Conservation (phyloP, 345 rosid genomes). For the Bruguiera gymnorhiza region DNA sequence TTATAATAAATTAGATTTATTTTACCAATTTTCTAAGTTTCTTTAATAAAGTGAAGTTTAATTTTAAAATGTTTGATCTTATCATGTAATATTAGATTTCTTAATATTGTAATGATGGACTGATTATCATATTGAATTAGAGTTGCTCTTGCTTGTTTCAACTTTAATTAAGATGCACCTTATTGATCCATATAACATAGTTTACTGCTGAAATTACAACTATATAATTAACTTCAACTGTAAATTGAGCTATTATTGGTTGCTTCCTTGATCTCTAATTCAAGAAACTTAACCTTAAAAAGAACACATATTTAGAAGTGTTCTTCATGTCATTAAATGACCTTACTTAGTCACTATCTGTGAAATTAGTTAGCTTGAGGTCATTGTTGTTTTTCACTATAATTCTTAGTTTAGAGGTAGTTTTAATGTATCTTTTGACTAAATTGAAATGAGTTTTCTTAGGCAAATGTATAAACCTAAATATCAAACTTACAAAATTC, state of each 20-base stretch:
- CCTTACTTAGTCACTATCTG: background rate
- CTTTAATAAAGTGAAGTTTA: background rate
- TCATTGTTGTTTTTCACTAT: background rate
- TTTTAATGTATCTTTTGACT: background rate
- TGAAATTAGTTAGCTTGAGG: background rate
- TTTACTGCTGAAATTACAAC: background rate
- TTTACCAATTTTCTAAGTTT: background rate
- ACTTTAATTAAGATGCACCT: background rate
- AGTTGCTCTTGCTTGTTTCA: background rate
- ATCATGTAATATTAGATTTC: background rate
- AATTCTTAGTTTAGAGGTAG: background rate
- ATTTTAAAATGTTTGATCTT: background rate
- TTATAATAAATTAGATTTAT: background rate
- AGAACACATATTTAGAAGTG: background rate
- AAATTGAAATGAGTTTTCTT: background rate
- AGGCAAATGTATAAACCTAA: background rate
- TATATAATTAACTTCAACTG: background rate
- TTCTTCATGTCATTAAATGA: background rate
- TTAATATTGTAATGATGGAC: background rate
- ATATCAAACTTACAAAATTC: background rate
- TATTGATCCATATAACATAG: background rate
- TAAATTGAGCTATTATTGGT: background rate
- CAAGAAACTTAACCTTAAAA: too few species aligned
- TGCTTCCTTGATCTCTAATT: too few species aligned
- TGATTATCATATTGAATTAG: background rate